Base-by-base conservation (phyloP, 1,139 yeast species). In the Hanseniaspora uvarum region DNA sequence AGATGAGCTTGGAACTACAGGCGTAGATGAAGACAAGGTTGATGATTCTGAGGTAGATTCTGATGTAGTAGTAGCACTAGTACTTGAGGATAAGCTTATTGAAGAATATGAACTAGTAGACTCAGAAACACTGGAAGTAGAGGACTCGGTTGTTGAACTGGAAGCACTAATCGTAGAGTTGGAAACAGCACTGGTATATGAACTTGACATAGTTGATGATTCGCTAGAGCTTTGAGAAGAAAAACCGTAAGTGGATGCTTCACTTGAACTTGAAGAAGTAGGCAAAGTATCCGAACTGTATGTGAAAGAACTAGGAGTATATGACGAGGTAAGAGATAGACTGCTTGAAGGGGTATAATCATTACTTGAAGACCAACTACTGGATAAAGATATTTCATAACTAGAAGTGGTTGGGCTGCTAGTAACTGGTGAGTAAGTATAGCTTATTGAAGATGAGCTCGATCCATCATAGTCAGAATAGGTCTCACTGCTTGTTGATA, bases 101-200 rank as follows among this genome's bases (percentile, higher is more conserved):
- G 36, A 37, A 21, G 33, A n/a, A n/a, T 12, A 26, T 14, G 33
- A 37, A 2, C 51, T 24, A 37, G 44, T 21, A n/a, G 44, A 18
- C 40, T 6, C 5, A 37, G 40, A 37, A 19, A 23, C 10, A 44
- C n/a, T 24, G 14, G 46, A 31, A 41, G 48, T 28, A 8, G 54
- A 37, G 44, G 45, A 7, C 33, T 24, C 14, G 33, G 33, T 11
- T 8, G 36, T 12, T 43, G 45, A 36, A 16, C 53, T 23, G 34
- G 43, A 23, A 24, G 49, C 18, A 16, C 57, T 46, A 33, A 40
- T 14, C 21, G 44, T 24, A 36, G 49, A 36, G 40, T 53, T n/a
- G 30, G 39, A 37, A 33, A 33, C 26, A 14, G 56, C 24, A 18
- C 52, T 47, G 36, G 18, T n/a, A 33, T 16, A 5, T n/a, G 8